Percentiles rank a stretch among this genome's conserved stretches.
These are phyloP conservation scores for Alternaria solani DNA, from an alignment of 2,329 filamentous ascomycete species.

Conservation along the genomic window DNA sequence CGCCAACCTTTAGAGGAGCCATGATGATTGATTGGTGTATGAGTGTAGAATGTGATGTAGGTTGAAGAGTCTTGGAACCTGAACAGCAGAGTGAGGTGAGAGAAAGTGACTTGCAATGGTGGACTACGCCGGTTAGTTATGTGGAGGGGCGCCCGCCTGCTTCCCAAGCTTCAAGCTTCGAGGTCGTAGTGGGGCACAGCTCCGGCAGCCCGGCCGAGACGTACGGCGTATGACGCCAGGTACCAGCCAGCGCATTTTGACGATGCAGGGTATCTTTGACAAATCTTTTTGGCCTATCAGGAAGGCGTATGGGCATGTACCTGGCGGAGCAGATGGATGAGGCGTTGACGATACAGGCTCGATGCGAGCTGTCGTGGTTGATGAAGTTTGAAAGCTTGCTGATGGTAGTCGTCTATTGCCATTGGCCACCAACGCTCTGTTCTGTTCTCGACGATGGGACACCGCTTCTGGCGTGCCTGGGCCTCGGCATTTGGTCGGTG, in stretches of 20 bases:
- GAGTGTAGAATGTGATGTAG: not conserved
- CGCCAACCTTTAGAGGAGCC: slow-evolving; percentile 78
- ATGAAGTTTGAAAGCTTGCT: not conserved
- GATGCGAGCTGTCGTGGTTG: not conserved
- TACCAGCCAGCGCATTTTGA: slow-evolving; percentile 13
- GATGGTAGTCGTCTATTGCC: not conserved
- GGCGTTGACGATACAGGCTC: not conserved
- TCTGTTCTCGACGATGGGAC: not conserved
- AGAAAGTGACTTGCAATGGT: not conserved
- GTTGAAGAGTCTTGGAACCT: not conserved
- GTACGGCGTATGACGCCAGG: slow-evolving; percentile 23
- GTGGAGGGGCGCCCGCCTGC: slow-evolving; percentile 22
- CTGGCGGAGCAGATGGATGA: slow-evolving; percentile 2
- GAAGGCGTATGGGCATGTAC: slow-evolving; percentile 3
- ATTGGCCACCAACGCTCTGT: not conserved
- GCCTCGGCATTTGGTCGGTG: not conserved
- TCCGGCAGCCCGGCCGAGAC: slow-evolving; percentile 6
- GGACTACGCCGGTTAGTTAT: not conserved
- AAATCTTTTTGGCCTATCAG: slow-evolving; percentile 27
- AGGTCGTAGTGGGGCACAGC: slow-evolving; percentile 22
- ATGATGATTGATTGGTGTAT: slow-evolving; percentile 49
- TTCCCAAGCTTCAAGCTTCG: slow-evolving; percentile 28
- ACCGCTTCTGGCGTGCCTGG: not conserved
- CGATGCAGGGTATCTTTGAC: slow-evolving; percentile 16
- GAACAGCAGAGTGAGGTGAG: not conserved